Evolutionary conservation across 306 rosid species (phyloP).

Genomic region (Rosa chinensis): DNA sequence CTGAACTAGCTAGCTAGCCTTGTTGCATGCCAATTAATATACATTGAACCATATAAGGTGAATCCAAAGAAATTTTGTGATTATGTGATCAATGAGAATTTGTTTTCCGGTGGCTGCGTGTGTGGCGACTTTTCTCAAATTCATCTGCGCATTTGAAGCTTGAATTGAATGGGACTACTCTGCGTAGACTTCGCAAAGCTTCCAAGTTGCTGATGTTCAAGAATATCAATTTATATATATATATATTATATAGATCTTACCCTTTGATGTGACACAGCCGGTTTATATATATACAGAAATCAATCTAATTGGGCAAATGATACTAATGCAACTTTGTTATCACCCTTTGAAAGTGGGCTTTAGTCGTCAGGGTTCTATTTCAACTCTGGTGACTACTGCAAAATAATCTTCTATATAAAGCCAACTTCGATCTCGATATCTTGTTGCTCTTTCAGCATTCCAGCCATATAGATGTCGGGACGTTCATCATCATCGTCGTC

Average conservation of each 20-base stretch:
- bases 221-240: no score
- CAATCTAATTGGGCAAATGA: not conserved
- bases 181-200: not conserved
- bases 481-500: not conserved
- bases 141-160: no score
- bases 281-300: not conserved
- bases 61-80: no score
- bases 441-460: not conserved
- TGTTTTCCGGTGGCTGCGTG: no score
- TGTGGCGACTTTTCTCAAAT: not conserved
- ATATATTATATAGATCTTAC: not conserved
- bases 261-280: not conserved
- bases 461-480: not conserved
- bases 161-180: no score
- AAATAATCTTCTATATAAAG: not conserved
- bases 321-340: not conserved
- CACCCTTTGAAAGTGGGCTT: not conserved
- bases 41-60: no score
- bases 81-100: no score
- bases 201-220: no score
- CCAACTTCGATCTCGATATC: not conserved
- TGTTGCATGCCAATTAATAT: no score
- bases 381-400: not conserved
- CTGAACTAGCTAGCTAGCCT: no score
- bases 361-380: not conserved